Evolutionary conservation across 495 filamentous ascomycete genomes (phyloP), one percentile per base, ranked within the genome.

Genomic region (Patellaria atrata): DNA sequence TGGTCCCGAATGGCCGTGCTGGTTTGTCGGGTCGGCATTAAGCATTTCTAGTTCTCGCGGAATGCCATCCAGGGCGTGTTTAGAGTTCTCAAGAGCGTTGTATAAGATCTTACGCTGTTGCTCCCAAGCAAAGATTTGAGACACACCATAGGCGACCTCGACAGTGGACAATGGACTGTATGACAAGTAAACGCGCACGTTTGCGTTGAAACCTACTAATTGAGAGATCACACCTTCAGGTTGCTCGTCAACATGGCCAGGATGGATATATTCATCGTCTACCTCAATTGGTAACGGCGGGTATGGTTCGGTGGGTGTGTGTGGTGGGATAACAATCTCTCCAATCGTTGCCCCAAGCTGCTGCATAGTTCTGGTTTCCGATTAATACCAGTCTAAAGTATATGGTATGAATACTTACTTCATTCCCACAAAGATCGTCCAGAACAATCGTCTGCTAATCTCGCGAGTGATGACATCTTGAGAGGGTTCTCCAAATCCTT

Each of bases 201-300:
- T 79, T n/a, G 73, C 64, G 41, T 80, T 87, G 61, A 87, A 91
- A 0, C 75, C 84, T 1, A 71, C 66, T 5, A 87, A 52, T 5
- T 68, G 58, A 0, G 82, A 78, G 0, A 81, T 54, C 9, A 63
- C 57, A 5, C 63, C 68, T 8, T 67, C 48, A 2, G 79, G 77
- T 43, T 86, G 82, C 2, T 58, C 57, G 19, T 71, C 59, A 29
- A 79, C 62, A 37, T 77, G 68, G 2, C 66, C 65, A 0, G 70
- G 42, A 33, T 68, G 72, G 30, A 93, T 73, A 39, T 66, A 84
- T 20, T 76, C 70, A 45, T 93, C 83, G 46, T 93, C 84, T 2
- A 85, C 61, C 41, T 86, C 82, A 3, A 70, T 48, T 0, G 84
- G 84, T 1, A 82, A 57, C n/a, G 81, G 80, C 1, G 84, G 83